A percentile compares a stretch with the other conserved stretches of the same genome.
phyloP scores from a whole-genome alignment of 805 yeast genomes.

The Henningerozyma blattae region DNA sequence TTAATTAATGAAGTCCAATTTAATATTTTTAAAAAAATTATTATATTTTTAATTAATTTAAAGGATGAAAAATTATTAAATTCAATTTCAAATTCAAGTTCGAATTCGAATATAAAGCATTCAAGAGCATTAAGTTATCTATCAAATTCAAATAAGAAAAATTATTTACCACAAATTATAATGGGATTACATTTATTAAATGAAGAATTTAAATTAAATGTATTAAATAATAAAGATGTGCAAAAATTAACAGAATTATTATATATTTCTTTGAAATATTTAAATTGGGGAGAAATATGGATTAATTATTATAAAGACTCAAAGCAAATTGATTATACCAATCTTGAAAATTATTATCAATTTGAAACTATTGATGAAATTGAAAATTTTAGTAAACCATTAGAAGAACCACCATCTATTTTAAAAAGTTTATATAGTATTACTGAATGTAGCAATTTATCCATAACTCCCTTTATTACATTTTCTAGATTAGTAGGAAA shows the following conservation, averaged over 20 bases:
- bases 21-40: no score
- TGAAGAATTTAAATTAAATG: conserved; percentile 60
- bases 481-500: conserved; percentile 61
- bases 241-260: conserved; percentile 39
- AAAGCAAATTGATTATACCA: neutral
- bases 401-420: conserved; percentile 25
- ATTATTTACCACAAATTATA: conserved; percentile 41
- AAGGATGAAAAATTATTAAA: no score
- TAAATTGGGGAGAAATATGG: conserved; percentile 71
- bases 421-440: conserved; percentile 33
- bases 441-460: conserved; percentile 16
- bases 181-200: conserved; percentile 62
- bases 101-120: no score
- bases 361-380: neutral
- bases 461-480: conserved; percentile 39
- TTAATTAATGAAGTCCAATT: conserved; percentile 4
- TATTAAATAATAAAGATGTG: conserved; percentile 28
- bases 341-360: neutral
- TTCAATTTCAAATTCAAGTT: no score
- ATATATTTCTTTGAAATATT: conserved; percentile 50
- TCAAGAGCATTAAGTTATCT: neutral
- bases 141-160: neutral
- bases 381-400: conserved; percentile 15
- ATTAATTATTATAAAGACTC: conserved; percentile 34
- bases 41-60: no score